Conservation (phyloP, 2,329 filamentous ascomycete genomes). For the Calonectria honghensis region DNA sequence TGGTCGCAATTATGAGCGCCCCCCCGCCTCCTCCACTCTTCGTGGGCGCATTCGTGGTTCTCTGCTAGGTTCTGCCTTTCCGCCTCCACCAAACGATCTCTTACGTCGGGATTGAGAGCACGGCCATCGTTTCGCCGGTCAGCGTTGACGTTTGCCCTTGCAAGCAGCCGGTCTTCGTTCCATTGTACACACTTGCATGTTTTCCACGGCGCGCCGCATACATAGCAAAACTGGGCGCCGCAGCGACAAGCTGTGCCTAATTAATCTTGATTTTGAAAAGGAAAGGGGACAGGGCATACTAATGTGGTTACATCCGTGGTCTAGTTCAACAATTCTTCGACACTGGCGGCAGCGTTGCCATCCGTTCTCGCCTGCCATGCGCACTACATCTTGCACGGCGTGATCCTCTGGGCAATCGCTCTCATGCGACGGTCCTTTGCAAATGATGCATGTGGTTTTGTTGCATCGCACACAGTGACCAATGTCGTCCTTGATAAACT, state of each 20-base stretch:
- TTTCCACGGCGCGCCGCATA: conserved; percentile 66
- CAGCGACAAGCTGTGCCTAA: conserved; percentile 65
- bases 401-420: conserved; percentile 70
- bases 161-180: conserved; percentile 58
- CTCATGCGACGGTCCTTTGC: conserved; percentile 68
- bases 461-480: conserved; percentile 67
- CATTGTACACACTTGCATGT: conserved; percentile 61
- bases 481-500: conserved; percentile 56
- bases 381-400: conserved; percentile 62
- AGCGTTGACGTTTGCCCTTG: conserved; percentile 59
- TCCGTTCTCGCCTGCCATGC: conserved; percentile 62
- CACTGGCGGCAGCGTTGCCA: conserved; percentile 73
- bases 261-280: neutral
- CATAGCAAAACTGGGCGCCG: conserved; percentile 68
- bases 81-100: neutral
- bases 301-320: conserved; percentile 73
- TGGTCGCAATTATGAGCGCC: conserved; percentile 63
- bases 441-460: conserved; percentile 68
- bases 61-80: conserved; percentile 35
- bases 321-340: conserved; percentile 68
- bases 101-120: neutral
- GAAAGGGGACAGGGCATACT: conserved; percentile 63
- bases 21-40: conserved; percentile 58
- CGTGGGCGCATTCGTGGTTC: conserved; percentile 64
- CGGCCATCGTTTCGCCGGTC: conserved; percentile 47